These are phyloP conservation scores for Paulownia fortunei DNA, from an alignment of 257 asterid species.

Conservation along the genomic window DNA sequence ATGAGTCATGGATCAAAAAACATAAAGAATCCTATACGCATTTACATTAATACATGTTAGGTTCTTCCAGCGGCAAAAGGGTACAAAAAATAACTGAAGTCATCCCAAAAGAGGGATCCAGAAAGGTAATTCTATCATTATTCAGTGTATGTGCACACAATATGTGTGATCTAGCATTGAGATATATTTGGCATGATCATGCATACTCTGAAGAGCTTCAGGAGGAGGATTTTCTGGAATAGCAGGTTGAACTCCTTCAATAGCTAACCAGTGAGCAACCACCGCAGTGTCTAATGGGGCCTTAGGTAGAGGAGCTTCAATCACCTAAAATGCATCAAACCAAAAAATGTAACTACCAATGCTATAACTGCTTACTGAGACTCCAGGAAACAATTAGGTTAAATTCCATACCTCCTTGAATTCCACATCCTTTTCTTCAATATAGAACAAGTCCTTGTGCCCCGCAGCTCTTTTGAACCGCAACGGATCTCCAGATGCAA, in stretches of 20 bases:
- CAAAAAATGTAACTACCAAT: constrained; percentile 18
- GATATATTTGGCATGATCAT: constrained; percentile 8
- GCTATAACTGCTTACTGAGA: not conserved
- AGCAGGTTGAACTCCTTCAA: constrained; percentile 97
- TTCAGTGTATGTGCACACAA: not conserved
- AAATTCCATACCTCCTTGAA: constrained; percentile 79
- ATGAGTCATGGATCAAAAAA: constrained; percentile 4
- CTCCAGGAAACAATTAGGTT: not conserved
- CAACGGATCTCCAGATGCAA: constrained; percentile 86
- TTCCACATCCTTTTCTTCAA: constrained; percentile 90
- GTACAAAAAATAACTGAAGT: not conserved
- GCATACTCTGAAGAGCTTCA: constrained; percentile 71
- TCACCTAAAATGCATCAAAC: constrained; percentile 57
- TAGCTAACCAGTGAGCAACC: constrained; percentile 88
- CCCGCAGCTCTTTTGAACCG: constrained; percentile 93
- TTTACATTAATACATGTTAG: not conserved
- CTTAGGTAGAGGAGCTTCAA: constrained; percentile 94
- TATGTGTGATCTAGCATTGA: not conserved
- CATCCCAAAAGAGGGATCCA: not conserved
- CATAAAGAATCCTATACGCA: constrained; percentile 6
- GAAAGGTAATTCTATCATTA: not conserved
- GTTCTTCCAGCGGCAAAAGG: constrained; percentile 6
- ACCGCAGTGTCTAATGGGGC: constrained; percentile 91
- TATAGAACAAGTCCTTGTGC: constrained; percentile 88
- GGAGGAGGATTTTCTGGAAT: constrained; percentile 96